These are phyloP conservation scores for Cryphonectria nitschkei DNA, from an alignment of 2,329 filamentous ascomycete species.

Conservation along the genomic window DNA sequence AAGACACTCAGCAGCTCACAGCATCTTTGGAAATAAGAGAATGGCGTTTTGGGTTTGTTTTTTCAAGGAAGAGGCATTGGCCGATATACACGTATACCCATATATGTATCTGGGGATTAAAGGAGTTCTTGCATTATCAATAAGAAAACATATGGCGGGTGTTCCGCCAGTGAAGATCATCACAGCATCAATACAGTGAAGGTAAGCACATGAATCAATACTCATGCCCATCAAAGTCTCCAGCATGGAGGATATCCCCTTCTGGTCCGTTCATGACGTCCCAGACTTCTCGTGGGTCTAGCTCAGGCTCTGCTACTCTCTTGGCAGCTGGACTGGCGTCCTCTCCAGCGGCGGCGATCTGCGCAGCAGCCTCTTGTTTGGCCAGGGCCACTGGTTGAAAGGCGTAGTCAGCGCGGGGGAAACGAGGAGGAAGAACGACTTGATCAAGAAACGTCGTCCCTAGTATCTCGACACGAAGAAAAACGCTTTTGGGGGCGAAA, in stretches of 20 bases:
- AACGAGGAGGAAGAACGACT: too few relatives aligned
- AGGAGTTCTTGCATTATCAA: neutral
- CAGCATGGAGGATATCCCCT: conserved; percentile 50
- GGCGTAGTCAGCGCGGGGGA: neutral
- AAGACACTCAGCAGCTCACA: neutral
- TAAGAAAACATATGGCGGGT: neutral
- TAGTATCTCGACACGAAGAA: neutral
- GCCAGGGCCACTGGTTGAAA: conserved; percentile 45
- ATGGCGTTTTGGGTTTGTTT: neutral
- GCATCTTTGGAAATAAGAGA: neutral
- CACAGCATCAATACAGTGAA: neutral
- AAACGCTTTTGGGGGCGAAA: neutral
- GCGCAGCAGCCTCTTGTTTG: conserved; percentile 42
- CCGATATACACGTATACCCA: conserved; percentile 2
- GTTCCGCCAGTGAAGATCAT: neutral
- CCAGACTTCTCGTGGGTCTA: conserved; percentile 50
- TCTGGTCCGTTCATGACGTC: conserved; percentile 47
- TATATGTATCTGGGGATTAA: neutral
- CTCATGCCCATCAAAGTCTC: conserved; percentile 39
- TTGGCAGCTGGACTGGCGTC: conserved; percentile 31
- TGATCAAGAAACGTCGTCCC: neutral
- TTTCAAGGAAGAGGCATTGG: neutral
- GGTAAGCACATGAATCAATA: neutral
- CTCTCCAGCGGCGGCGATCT: conserved; percentile 35
- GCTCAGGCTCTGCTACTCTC: conserved; percentile 38